Evolutionary conservation across 1,284 basidiomycete species (phyloP), one percentile per base, ranked within the genome.

Genomic region (Sanghuangporus sanghuang): DNA sequence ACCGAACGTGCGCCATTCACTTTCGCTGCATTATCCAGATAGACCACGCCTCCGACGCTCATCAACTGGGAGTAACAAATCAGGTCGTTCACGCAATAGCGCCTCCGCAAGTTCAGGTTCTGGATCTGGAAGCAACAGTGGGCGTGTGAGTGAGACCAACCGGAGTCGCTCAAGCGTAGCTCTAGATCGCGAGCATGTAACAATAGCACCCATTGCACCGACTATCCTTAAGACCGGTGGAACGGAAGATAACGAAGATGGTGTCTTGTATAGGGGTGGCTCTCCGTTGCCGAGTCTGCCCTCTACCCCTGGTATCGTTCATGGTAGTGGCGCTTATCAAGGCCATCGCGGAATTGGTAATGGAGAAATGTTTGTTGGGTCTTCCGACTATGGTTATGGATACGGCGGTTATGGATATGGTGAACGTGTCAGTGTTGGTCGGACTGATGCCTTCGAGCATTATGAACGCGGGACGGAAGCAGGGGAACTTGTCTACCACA

Each of bases 191-290:
- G 85, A 87, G 52, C 83, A 89, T 63, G 81, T 93, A 66, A 96
- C 95, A 5, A 99, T 98, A 67, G 95, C 95, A 12, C 91, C 94
- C 54, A 96, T 99, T 67, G 91, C 95, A 0, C 96, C 96, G 0
- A 96, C 96, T 1, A 84, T 93, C 53, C 82, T 99, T 69, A 99
- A 98, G 80, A 93, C 92, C 27, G 82, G 80, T 0, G 81, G 79
- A 35, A 74, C 80, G 2, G 81, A 78, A 8, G 80, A 84, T 61
- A 77, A 80, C 67, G 75, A 72, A 16, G 61, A 65, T 16, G 77
- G 52, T 68, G 68, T 61, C 71, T 69, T 56, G 64, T 68, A 40
- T 73, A 69, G 59, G 44, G 61, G 64, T 18, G 66, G 65, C 5
- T 32, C 59, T 53, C 61, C 59, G 36, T 55, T 38, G 46, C 21